Evolutionary conservation across 495 filamentous ascomycete species (phyloP), one percentile per base, ranked within the genome.

Genomic region (Aspergillus affinis): DNA sequence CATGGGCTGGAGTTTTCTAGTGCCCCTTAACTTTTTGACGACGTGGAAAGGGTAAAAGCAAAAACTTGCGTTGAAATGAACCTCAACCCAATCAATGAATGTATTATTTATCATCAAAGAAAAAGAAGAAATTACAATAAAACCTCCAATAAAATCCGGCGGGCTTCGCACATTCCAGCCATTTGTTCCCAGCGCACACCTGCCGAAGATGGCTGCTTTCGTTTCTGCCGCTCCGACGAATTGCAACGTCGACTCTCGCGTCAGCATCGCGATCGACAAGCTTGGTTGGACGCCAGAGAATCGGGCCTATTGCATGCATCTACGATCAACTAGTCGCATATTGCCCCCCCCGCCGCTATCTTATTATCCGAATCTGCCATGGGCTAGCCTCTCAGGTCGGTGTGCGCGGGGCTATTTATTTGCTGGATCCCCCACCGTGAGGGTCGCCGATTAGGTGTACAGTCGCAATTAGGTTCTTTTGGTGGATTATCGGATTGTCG

Each of bases 1-100:
- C 67, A 70, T 70, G 64, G 67, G 67, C 63, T 65, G 67, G 67
- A 62, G 67, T 70, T 70, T 54, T 60, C 48, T 41, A 56, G 30
- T 60, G 57, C 49, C 15, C 51, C 46, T 44, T 56, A 4, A 15
- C 3, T 15, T 18, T 45, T 19, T 20, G 36, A 46, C 21, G 47
- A 41, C 21, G 47, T 49, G 47, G 47, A 49, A 49, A 26, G 47
- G 21, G 18, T 15, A 41, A 41, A 41, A 41, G 8, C 36, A 13
- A 41, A 41, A 41, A 41, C 3, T 41, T 41, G 36, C 13, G 36
- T 41, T 41, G 36, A 41, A 13, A 41, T 15, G 13, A 41, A 15
- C 36, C 36, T 41, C 36, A 41, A 41, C 36, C 36, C 36, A 41
- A 41, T 41, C 36, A 41, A 41, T 41, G 36, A 41, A 41, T 41